Percentiles rank a stretch among this genome's conserved stretches.
Evolutionary conservation across 441 rosid genomes (phyloP).

Genomic region (Adansonia gregorii): DNA sequence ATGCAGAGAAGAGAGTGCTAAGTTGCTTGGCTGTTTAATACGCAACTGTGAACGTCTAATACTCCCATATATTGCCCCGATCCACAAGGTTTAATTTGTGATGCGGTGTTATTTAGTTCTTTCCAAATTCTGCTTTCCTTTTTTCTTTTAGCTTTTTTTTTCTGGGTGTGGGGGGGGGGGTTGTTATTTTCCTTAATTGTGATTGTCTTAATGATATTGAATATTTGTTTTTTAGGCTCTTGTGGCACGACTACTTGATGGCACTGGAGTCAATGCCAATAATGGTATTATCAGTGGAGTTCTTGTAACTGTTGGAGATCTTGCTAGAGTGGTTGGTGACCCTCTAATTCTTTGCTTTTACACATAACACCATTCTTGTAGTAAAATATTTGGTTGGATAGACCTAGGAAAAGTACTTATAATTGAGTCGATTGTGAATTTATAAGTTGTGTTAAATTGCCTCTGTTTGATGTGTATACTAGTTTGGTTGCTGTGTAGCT

Average conservation of each 20-base stretch:
- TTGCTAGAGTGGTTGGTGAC: conserved; percentile 97
- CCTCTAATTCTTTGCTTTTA: conserved; percentile 25
- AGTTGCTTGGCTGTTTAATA: conserved; percentile 96
- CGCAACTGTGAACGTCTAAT: conserved; percentile 96
- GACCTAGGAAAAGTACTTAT: conserved; percentile 2
- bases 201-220: conserved; percentile 5
- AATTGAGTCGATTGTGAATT: not conserved
- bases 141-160: not conserved
- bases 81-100: conserved; percentile 79
- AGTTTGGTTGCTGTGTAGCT: conserved; percentile 9
- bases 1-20: conserved; percentile 99
- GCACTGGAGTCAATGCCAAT: conserved; percentile 88
- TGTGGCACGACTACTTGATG: conserved; percentile 91
- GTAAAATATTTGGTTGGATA: conserved; percentile 12
- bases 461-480: not conserved
- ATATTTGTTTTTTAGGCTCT: conserved; percentile 76
- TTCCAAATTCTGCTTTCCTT: conserved; percentile 30
- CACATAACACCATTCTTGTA: not conserved
- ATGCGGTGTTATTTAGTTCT: conserved; percentile 32
- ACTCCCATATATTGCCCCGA: conserved; percentile 93
- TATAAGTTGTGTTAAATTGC: conserved; percentile 14
- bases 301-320: conserved; percentile 99
- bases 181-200: not conserved
- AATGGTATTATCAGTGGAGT: conserved; percentile 94
- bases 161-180: not conserved